Conservation (phyloP, 306 rosid species). For the Gleditsia sinensis region DNA sequence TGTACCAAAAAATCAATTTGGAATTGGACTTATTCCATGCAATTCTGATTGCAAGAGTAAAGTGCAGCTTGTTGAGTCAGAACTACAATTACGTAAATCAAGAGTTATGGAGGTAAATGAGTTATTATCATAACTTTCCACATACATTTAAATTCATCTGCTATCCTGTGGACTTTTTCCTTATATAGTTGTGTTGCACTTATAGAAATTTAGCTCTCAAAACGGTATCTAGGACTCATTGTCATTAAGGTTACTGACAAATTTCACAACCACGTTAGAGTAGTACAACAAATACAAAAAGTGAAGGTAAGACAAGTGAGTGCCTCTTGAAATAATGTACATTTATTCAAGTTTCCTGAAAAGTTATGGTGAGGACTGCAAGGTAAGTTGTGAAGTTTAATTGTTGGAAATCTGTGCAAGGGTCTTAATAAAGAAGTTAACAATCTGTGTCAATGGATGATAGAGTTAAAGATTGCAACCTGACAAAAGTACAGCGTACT, state of each 20-base stretch:
- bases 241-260: not conserved
- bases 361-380: not conserved
- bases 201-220: not conserved
- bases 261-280: not conserved
- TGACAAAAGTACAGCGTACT: not conserved
- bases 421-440: not conserved
- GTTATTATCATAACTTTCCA: conserved; percentile 14
- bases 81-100: conserved; percentile 71
- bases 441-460: not conserved
- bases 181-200: conserved; percentile 14
- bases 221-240: not conserved
- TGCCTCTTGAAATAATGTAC: not conserved
- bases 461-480: not conserved
- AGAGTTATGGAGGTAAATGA: conserved; percentile 67
- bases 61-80: conserved; percentile 69
- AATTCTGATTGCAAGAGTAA: conserved; percentile 75
- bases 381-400: not conserved
- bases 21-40: conserved; percentile 80
- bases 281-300: not conserved
- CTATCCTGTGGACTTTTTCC: not conserved
- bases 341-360: not conserved
- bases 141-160: not conserved
- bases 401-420: not conserved
- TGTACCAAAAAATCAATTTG: conserved; percentile 72
- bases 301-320: not conserved